These are phyloP conservation scores for Russula sp. DNA, from an alignment of 768 basidiomycete genomes.

Conservation along the genomic window DNA sequence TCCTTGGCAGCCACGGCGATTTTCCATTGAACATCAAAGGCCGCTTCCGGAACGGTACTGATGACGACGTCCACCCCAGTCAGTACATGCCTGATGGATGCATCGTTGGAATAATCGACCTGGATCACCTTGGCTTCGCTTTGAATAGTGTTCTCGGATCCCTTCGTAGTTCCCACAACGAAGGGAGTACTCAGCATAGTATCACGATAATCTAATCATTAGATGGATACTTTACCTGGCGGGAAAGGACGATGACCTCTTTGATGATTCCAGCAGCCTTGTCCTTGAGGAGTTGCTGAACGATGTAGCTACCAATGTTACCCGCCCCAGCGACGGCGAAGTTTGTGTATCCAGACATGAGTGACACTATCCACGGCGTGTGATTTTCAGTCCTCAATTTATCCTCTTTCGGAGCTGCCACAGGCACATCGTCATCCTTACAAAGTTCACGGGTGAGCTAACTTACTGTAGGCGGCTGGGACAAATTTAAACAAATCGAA, in stretches of 20 bases:
- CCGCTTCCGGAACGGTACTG: constrained; percentile 2
- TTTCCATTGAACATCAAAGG: constrained; percentile 2
- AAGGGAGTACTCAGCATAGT: background rate
- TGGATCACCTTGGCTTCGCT: constrained; percentile 15
- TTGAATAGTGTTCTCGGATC: constrained; percentile 29
- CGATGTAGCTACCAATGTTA: constrained; percentile 20
- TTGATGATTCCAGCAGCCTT: constrained; percentile 21
- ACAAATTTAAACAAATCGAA: no score
- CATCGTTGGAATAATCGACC: constrained; percentile 22
- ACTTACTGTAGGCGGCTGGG: no score
- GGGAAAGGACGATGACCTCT: constrained; percentile 26
- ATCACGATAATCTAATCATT: no score
- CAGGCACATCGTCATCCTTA: no score
- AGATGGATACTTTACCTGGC: constrained; percentile 13
- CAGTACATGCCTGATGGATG: constrained; percentile 9
- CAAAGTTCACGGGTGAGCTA: no score
- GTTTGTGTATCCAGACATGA: constrained; percentile 26
- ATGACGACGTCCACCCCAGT: constrained; percentile 24
- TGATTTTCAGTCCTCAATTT: background rate
- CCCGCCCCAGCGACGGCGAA: constrained; percentile 29
- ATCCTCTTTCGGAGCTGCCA: background rate
- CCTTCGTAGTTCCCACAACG: background rate
- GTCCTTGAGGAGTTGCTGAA: constrained; percentile 22
- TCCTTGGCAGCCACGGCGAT: constrained; percentile 24
- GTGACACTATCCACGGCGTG: background rate